Conservation (phyloP, 331 rosid genomes). For the Malus hybrid region DNA sequence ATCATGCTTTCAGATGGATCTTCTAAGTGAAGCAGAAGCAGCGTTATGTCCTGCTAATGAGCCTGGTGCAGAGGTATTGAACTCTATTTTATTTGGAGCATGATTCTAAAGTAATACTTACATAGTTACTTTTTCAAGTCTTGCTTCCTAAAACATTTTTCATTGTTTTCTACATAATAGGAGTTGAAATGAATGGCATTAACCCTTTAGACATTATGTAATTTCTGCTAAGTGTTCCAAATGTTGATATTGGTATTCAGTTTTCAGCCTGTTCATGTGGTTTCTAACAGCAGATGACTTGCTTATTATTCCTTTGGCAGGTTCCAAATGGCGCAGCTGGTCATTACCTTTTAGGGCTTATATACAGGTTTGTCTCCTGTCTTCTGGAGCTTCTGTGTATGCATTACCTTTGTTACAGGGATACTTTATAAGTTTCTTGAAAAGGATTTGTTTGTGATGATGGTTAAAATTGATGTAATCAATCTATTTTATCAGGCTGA, state of each 20-base stretch:
- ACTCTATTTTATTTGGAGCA: not conserved
- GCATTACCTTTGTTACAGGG: not conserved
- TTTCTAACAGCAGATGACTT: conserved; percentile 18
- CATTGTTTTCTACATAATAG: not conserved
- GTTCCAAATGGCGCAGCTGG: conserved; percentile 99
- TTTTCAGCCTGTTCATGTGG: not conserved
- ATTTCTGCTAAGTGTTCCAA: not conserved
- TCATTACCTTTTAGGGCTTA: conserved; percentile 84
- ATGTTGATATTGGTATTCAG: not conserved
- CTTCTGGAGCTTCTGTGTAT: not conserved
- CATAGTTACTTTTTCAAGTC: not conserved
- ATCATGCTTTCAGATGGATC: conserved; percentile 97
- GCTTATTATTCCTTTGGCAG: conserved; percentile 34
- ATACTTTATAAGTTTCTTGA: not conserved
- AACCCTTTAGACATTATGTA: not conserved
- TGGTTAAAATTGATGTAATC: not conserved
- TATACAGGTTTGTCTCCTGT: conserved; percentile 65
- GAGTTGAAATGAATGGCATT: not conserved
- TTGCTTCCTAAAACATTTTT: not conserved
- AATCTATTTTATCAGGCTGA: not conserved
- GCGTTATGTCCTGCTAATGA: conserved; percentile 79
- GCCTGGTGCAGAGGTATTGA: conserved; percentile 72
- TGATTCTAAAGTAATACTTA: not conserved
- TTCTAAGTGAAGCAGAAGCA: conserved; percentile 85
- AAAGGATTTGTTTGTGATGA: not conserved